Percentiles rank a stretch among this genome's conserved stretches.
Conservation (phyloP, 164 flowering plant species). For the Vitis riparia region DNA sequence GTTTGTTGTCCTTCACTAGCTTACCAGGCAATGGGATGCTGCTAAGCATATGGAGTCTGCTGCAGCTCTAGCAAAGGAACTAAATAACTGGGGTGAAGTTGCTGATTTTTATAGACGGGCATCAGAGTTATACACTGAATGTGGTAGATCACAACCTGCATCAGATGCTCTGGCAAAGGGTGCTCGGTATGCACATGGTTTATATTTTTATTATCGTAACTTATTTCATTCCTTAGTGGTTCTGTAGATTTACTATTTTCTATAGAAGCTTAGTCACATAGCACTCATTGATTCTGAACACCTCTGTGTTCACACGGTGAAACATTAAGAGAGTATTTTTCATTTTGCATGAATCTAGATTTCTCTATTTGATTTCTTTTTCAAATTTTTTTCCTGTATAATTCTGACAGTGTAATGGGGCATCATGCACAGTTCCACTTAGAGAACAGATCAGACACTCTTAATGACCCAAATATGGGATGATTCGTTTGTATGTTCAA, state of each 20-base stretch:
- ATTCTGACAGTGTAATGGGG: too few relatives aligned
- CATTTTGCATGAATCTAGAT: too few relatives aligned
- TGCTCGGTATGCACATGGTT: constrained; percentile 63
- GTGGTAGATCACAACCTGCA: constrained; percentile 93
- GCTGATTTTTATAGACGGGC: constrained; percentile 81
- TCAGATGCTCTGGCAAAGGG: constrained; percentile 95
- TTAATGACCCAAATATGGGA: too few relatives aligned
- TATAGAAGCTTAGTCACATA: too few relatives aligned
- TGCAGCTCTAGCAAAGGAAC: constrained; percentile 77
- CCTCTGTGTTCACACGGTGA: too few relatives aligned
- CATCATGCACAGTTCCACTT: too few relatives aligned
- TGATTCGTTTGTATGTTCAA: too few relatives aligned
- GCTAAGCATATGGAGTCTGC: constrained; percentile 98
- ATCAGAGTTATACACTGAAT: constrained; percentile 71
- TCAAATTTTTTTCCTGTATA: too few relatives aligned
- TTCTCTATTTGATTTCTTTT: too few relatives aligned
- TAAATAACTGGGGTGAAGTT: constrained; percentile 78
- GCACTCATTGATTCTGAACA: too few relatives aligned
- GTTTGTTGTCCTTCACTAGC: constrained; percentile 42
- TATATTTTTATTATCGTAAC: neutral
- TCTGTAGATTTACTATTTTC: neutral
- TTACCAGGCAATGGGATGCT: constrained; percentile 94
- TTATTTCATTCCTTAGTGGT: neutral
- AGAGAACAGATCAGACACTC: too few relatives aligned
- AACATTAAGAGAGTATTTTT: too few relatives aligned